Evolutionary conservation across 306 rosid species (phyloP).

Genomic region (Phaseolus lunatus): DNA sequence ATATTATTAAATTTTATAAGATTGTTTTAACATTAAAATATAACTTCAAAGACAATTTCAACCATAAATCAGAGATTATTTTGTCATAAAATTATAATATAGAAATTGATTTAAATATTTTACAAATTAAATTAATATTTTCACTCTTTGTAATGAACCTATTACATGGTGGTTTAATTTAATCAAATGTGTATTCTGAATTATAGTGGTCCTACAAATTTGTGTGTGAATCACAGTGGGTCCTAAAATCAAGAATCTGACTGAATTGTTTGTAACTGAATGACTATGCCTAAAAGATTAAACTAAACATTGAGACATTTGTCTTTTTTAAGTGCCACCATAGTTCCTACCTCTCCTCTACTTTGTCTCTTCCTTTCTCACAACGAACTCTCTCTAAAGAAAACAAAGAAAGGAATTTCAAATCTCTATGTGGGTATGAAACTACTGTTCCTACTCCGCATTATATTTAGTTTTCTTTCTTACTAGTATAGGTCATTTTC

Average conservation of each 20-base stretch:
- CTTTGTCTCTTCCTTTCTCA: slow-evolving; percentile 33
- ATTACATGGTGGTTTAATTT: not conserved
- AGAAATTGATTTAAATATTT: no score
- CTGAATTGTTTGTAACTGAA: slow-evolving; percentile 45
- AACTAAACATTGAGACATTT: slow-evolving; percentile 39
- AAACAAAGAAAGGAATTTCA: not conserved
- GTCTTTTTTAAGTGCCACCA: slow-evolving; percentile 27
- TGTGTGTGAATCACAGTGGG: slow-evolving; percentile 41
- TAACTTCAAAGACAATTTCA: no score
- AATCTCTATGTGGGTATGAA: slow-evolving; percentile 32
- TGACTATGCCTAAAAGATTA: slow-evolving; percentile 37
- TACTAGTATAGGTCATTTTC: slow-evolving; percentile 34
- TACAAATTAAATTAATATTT: no score
- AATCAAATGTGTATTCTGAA: not conserved
- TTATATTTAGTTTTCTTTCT: slow-evolving; percentile 20
- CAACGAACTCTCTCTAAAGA: slow-evolving; percentile 30
- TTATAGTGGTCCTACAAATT: not conserved
- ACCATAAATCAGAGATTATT: no score
- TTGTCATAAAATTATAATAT: no score
- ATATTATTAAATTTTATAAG: no score
- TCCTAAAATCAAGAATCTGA: slow-evolving; percentile 4
- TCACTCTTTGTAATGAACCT: no score
- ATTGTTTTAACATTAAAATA: no score
- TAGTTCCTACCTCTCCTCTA: slow-evolving; percentile 36
- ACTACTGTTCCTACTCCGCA: not conserved